Evolutionary conservation across 2,329 filamentous ascomycete genomes (phyloP).

Genomic region (Talaromyces islandicus): DNA sequence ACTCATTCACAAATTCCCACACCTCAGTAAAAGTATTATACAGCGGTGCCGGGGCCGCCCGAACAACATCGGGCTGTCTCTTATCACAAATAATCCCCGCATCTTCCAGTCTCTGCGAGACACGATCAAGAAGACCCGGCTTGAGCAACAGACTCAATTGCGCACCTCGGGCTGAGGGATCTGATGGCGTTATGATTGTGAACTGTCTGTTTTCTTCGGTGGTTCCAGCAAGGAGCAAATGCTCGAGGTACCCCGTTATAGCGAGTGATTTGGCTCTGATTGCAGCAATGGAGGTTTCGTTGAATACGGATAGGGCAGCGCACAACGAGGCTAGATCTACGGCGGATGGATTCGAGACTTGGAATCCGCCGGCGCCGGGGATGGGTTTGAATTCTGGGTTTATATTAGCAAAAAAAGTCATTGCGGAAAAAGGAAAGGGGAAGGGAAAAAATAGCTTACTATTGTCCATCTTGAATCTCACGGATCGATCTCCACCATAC

Average conservation of each 20-base stretch:
- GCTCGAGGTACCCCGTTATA: slow-evolving; percentile 70
- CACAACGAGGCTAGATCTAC: slow-evolving; percentile 68
- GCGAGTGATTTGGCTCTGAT: slow-evolving; percentile 64
- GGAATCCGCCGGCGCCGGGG: slow-evolving; percentile 70
- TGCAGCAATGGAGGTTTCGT: slow-evolving; percentile 60
- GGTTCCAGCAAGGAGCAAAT: slow-evolving; percentile 47
- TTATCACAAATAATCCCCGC: slow-evolving; percentile 73
- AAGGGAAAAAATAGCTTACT: slow-evolving; percentile 19
- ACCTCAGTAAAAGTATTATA: slow-evolving; percentile 78
- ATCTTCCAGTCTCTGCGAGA: slow-evolving; percentile 60
- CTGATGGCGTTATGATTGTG: slow-evolving; percentile 61
- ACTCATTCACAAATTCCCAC: slow-evolving; percentile 45
- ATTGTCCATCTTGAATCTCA: slow-evolving; percentile 77
- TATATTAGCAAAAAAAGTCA: not conserved
- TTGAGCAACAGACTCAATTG: slow-evolving; percentile 71
- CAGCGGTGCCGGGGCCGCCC: slow-evolving; percentile 73
- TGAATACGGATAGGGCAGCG: slow-evolving; percentile 67
- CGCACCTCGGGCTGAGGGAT: slow-evolving; percentile 62
- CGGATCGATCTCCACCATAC: slow-evolving; percentile 73
- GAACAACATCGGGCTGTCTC: slow-evolving; percentile 74
- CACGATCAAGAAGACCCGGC: slow-evolving; percentile 62
- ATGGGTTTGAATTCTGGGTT: slow-evolving; percentile 61
- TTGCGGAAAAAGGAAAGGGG: not conserved
- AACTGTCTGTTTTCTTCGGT: slow-evolving; percentile 40
- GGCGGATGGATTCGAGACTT: slow-evolving; percentile 73